Evolutionary conservation across 2,329 filamentous ascomycete species (phyloP), one percentile per base, ranked within the genome.

Genomic region (Alternaria tenuissima): DNA sequence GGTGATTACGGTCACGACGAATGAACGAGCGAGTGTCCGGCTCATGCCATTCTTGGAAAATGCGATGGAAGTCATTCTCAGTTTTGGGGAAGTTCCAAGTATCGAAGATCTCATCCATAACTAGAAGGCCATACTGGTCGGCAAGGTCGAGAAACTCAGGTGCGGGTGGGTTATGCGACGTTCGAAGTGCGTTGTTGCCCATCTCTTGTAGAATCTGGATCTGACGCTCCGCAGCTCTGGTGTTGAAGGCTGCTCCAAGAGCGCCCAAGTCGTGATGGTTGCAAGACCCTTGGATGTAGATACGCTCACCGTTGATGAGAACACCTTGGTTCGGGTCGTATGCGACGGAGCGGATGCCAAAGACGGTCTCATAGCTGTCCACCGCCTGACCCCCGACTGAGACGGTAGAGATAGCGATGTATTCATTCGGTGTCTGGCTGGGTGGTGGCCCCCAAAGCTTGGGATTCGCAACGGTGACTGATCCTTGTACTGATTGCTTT

Each of bases 31-130:
- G 81, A 5, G 86, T 76, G 55, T 86, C 84, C 0, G 83, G 76
- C 73, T 87, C 84, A 59, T 82, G 78, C 85, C 85, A 87, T 48
- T 86, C 84, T 0, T 72, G 30, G 57, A 85, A 87, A 60, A 86
- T 81, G 16, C 82, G 66, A 61, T 85, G 81, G 64, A 83, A 86
- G 67, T 86, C 85, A 58, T 83, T 82, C 1, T 63, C 62, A 0
- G 76, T 81, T 68, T 87, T 87, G 20, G 72, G 61, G n/a, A 44
- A 66, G n/a, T 77, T 65, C 85, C 85, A 87, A 8, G 68, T 74
- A 68, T 87, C 85, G 63, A 86, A 87, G 18, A 85, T 81, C 72
- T 87, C 85, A 62, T 85, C 82, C 38, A 86, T 70, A 4, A 86
- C 81, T 4, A 87, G 48, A 58, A 86, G 80, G 0, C 84, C 84